Conservation (phyloP, 495 filamentous ascomycete species). For the Penicillium macrosclerotiorum region DNA sequence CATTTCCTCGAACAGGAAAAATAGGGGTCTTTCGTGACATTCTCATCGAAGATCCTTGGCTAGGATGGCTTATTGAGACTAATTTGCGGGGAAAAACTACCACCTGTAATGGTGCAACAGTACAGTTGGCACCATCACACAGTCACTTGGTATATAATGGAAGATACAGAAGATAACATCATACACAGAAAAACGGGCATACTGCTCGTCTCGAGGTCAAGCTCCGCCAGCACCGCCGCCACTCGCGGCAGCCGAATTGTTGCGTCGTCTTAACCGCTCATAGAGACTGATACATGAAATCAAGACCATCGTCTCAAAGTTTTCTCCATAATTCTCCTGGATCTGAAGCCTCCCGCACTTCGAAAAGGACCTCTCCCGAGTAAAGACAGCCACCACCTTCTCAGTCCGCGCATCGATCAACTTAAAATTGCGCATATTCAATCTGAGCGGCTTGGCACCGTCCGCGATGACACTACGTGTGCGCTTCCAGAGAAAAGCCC, state of each 20-base stretch:
- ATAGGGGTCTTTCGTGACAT: too few relatives aligned
- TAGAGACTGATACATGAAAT: conserved; percentile 20
- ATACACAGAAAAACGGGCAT: too few relatives aligned
- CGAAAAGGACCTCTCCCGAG: conserved; percentile 2
- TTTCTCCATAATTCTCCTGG: conserved; percentile 19
- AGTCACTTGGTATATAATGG: too few relatives aligned
- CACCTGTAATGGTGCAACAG: too few relatives aligned
- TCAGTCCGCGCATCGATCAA: conserved; percentile 16
- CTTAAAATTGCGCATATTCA: conserved; percentile 20
- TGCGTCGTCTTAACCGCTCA: conserved; percentile 18
- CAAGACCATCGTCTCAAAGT: conserved; percentile 25
- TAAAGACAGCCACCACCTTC: conserved; percentile 21
- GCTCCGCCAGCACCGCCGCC: conserved; percentile 17
- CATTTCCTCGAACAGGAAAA: too few relatives aligned
- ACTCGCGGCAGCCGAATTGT: conserved; percentile 3
- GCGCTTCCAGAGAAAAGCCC: conserved; percentile 23
- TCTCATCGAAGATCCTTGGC: too few relatives aligned
- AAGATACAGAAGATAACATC: too few relatives aligned
- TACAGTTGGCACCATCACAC: too few relatives aligned
- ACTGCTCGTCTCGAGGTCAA: too few relatives aligned
- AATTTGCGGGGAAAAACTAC: too few relatives aligned
- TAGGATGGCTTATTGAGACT: too few relatives aligned
- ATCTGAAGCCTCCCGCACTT: conserved; percentile 24
- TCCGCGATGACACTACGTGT: conserved; percentile 19
- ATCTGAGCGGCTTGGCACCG: conserved; percentile 1